A percentile compares a stretch with the other conserved stretches of the same genome.
phyloP scores from a whole-genome alignment of 2,329 filamentous ascomycete genomes.

The Colletotrichum siamense region DNA sequence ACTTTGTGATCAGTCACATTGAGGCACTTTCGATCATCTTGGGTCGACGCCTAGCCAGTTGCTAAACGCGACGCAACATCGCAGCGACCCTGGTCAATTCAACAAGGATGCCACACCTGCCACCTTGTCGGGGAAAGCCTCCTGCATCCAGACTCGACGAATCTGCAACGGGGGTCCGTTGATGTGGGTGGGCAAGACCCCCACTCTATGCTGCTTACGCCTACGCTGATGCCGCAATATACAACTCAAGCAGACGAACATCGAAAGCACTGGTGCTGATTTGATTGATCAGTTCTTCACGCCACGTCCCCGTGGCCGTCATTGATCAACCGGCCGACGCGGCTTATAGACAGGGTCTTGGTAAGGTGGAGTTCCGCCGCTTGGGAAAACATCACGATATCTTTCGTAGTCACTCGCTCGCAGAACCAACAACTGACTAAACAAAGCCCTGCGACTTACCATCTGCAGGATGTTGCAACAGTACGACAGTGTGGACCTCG shows the following conservation, averaged over 20 bases:
- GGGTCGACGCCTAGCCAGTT: not conserved
- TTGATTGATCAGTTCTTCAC: not conserved
- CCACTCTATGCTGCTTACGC: not conserved
- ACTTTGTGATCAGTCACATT: slow-evolving; percentile 6
- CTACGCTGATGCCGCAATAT: not conserved
- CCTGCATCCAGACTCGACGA: not conserved
- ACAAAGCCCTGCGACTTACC: not conserved
- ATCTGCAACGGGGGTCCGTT: not conserved
- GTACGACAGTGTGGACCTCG: not conserved
- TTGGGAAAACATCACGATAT: not conserved
- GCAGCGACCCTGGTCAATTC: not conserved
- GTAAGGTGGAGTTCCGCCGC: not conserved
- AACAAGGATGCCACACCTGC: not conserved
- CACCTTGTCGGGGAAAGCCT: not conserved
- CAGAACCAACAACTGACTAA: not conserved
- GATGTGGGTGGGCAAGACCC: slow-evolving; percentile 1
- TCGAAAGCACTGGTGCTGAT: not conserved
- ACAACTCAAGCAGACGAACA: not conserved
- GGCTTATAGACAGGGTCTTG: not conserved
- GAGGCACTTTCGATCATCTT: slow-evolving; percentile 5
- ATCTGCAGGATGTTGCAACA: not conserved
- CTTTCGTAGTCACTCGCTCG: not conserved
- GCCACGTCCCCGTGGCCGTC: not conserved
- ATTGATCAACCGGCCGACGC: not conserved
- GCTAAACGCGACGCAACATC: not conserved